A percentile compares a stretch with the other conserved stretches of the same genome.
phyloP scores from a whole-genome alignment of 305 asterid species.

The Plantago coronopus region DNA sequence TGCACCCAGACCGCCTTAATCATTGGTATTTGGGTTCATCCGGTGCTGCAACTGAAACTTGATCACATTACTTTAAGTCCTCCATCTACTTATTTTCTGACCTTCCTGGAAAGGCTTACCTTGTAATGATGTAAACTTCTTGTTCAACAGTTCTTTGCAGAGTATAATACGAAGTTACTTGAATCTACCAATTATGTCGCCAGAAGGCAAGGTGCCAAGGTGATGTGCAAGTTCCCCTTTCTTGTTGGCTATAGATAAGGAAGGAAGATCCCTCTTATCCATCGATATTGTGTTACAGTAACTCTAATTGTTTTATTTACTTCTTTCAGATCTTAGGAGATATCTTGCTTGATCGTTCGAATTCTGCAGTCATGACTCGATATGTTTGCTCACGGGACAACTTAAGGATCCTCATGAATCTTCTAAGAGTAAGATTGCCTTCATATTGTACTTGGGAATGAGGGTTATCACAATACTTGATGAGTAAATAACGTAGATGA shows the following conservation, averaged over 20 bases:
- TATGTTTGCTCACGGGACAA: conserved; percentile 87
- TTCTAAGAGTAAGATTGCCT: conserved; percentile 66
- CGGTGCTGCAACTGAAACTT: background rate
- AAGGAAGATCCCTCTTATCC: too few species aligned
- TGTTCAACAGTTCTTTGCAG: conserved; percentile 55
- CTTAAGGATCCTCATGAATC: conserved; percentile 97
- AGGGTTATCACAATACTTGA: background rate
- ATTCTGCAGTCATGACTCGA: conserved; percentile 81
- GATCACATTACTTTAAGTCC: background rate
- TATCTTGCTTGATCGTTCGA: conserved; percentile 78
- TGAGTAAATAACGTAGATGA: background rate
- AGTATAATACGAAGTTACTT: conserved; percentile 69
- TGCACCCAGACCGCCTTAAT: background rate
- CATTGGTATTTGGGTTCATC: too few species aligned
- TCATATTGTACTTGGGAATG: background rate
- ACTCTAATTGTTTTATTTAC: conserved; percentile 19
- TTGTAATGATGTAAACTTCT: conserved; percentile 20
- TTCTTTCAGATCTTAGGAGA: conserved; percentile 37
- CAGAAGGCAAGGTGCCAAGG: conserved; percentile 80
- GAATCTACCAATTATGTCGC: conserved; percentile 73
- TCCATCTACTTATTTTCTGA: background rate
- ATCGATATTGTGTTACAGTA: background rate
- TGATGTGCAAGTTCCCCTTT: conserved; percentile 19
- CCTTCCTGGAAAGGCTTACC: conserved; percentile 9
- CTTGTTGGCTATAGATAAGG: too few species aligned